Evolutionary conservation across 352 stramenopile species (phyloP), one percentile per base, ranked within the genome.

Genomic region (Phytophthora quininea): DNA sequence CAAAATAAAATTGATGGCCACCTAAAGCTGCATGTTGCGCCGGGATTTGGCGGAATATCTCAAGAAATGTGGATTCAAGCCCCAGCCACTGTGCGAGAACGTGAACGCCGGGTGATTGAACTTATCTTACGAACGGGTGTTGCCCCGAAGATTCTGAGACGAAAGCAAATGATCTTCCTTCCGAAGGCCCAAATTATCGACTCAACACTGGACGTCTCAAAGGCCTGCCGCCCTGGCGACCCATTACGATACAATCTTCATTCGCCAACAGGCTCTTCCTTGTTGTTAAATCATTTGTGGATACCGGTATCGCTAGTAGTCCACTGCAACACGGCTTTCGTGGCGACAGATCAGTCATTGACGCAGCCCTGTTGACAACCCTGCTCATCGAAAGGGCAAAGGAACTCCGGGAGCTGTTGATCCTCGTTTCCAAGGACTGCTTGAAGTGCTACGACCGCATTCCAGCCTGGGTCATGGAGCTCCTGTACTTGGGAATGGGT

Each of bases 361-460:
- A 40, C 35, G 35, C 35, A 40, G 35, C 35, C 10, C 5, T 40
- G 5, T 40, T 40, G 35, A 40, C 5, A 10, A 40, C 35, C 10
- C 35, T 40, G 35, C 35, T 40, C 35, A 40, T 40, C 10, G 35
- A 40, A 5, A 40, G 54, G 35, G 57, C 57, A 15, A 29, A 43
- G 3, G 31, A 54, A 7, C 5, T 42, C 27, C 8, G 14, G 1
- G 58, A 65, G 27, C 37, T 8, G 29, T 30, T 65, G 14, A 33
- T 58, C 9, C 29, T 58, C 11, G 30, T 59, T 8, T 54, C 29
- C 35, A 54, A 63, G 27, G 47, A 57, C 14, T 51, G 47, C 38
- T 15, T 50, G 2, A 59, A 65, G 30, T 59, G 49, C 33, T 64
- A 37, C 27, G 58, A 64, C 38, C 48, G 58, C 1, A 58, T 65